phyloP scores from a whole-genome alignment of 768 basidiomycete species.

The Lactarius indigo region DNA sequence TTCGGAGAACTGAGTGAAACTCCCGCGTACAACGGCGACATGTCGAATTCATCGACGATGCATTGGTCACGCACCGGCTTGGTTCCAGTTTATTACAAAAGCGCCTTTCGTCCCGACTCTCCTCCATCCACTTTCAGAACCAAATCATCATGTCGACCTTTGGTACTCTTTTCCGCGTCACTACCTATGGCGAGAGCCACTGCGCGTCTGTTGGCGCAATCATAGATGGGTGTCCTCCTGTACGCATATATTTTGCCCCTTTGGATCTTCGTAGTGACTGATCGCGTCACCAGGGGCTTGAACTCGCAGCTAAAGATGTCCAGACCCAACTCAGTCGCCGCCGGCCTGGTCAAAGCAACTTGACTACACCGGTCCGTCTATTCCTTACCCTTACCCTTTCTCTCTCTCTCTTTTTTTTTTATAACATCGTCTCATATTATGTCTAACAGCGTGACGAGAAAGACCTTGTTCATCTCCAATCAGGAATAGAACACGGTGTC shows the following conservation, averaged over 20 bases:
- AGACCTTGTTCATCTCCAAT: constrained; percentile 90
- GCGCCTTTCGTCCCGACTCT: neutral
- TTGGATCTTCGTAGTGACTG: neutral
- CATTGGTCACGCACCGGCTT: constrained; percentile 17
- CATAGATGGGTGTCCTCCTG: constrained; percentile 96
- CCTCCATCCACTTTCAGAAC: neutral
- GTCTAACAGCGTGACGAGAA: constrained; percentile 84
- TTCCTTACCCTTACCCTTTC: neutral
- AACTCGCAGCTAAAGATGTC: constrained; percentile 75
- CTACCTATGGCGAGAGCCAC: constrained; percentile 97
- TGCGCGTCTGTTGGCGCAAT: constrained; percentile 97
- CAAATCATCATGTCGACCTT: constrained; percentile 80
- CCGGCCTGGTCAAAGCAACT: constrained; percentile 91
- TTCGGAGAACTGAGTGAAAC: constrained; percentile 6
- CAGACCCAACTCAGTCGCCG: constrained; percentile 89
- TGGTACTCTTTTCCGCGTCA: constrained; percentile 87
- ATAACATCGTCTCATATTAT: neutral
- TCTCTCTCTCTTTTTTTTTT: neutral
- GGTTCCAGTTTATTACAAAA: neutral
- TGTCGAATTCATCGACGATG: neutral
- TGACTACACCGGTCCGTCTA: constrained; percentile 87
- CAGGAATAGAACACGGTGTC: constrained; percentile 88
- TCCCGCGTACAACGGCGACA: constrained; percentile 13
- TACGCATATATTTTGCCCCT: constrained; percentile 36
- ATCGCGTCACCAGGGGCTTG: constrained; percentile 60